phyloP scores from a whole-genome alignment of 169 alveolate species.

The Plasmodium reichenowi region DNA sequence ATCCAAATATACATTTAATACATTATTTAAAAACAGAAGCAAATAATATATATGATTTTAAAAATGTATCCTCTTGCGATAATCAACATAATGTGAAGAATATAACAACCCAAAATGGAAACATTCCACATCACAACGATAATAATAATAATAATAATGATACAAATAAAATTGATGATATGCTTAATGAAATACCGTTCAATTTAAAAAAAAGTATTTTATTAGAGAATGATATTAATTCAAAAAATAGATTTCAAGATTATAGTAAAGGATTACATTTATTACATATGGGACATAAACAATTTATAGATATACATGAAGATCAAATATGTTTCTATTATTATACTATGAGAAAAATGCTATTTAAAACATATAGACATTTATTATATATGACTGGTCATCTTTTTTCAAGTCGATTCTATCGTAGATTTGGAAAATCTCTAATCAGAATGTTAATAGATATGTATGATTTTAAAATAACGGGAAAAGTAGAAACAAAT shows the following conservation, averaged over 20 bases:
- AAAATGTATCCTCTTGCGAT: not conserved
- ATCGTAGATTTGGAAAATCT: conserved; percentile 56
- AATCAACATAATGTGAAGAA: not conserved
- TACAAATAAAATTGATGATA: not conserved
- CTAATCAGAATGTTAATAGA: conserved; percentile 48
- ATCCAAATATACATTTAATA: conserved; percentile 51
- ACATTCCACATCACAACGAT: not conserved
- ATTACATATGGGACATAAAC: conserved; percentile 66
- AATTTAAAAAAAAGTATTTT: conserved; percentile 30
- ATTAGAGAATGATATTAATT: conserved; percentile 32
- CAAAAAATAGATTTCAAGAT: conserved; percentile 36
- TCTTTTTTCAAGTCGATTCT: conserved; percentile 50
- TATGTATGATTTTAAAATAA: conserved; percentile 37
- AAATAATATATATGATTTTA: conserved; percentile 24
- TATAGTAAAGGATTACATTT: conserved; percentile 38
- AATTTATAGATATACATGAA: conserved; percentile 66
- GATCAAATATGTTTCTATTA: conserved; percentile 64
- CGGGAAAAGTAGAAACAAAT: conserved; percentile 17
- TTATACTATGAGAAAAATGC: conserved; percentile 46
- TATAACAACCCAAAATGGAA: not conserved
- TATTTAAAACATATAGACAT: conserved; percentile 55
- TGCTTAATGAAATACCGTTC: not conserved
- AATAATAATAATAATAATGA: not conserved
- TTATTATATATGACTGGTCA: conserved; percentile 33
- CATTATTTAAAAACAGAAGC: not conserved